phyloP scores from a whole-genome alignment of 257 asterid genomes.

The Haberlea rhodopensis region DNA sequence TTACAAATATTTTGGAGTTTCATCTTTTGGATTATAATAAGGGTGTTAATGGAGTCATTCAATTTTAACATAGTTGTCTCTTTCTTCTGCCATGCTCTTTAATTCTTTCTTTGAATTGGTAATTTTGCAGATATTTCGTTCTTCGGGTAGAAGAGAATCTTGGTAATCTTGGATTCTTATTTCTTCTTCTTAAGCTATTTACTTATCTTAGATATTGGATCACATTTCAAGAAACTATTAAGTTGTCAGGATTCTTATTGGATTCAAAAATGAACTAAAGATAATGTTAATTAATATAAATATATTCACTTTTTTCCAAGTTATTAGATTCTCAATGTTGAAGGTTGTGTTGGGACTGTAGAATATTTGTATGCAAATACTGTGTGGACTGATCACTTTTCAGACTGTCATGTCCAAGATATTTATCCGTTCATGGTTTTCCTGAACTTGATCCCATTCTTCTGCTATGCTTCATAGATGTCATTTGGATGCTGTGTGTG shows the following conservation, averaged over 20 bases:
- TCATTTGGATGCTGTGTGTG: not conserved
- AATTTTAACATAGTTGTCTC: not conserved
- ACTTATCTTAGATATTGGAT: slow-evolving; percentile 2
- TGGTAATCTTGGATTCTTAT: slow-evolving; percentile 46
- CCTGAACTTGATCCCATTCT: not conserved
- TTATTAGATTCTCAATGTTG: not conserved
- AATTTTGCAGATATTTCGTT: slow-evolving; percentile 84
- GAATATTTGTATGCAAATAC: not conserved
- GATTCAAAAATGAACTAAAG: not conserved
- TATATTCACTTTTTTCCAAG: not conserved
- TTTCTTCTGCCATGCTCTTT: not conserved
- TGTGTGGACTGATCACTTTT: not conserved
- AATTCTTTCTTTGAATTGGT: not conserved
- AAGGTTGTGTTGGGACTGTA: not conserved
- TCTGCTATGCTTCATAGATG: not conserved
- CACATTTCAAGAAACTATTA: not conserved
- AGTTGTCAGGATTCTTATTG: not conserved
- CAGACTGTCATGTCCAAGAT: not conserved
- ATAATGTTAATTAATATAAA: not conserved
- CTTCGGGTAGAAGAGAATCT: slow-evolving; percentile 92
- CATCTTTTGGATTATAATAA: slow-evolving; percentile 26
- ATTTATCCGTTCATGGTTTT: not conserved
- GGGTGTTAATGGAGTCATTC: not conserved
- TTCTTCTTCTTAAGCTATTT: slow-evolving; percentile 14
- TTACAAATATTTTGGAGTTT: slow-evolving; percentile 10